Conservation (phyloP, 352 stramenopile species). For the Phytophthora parvispora region DNA sequence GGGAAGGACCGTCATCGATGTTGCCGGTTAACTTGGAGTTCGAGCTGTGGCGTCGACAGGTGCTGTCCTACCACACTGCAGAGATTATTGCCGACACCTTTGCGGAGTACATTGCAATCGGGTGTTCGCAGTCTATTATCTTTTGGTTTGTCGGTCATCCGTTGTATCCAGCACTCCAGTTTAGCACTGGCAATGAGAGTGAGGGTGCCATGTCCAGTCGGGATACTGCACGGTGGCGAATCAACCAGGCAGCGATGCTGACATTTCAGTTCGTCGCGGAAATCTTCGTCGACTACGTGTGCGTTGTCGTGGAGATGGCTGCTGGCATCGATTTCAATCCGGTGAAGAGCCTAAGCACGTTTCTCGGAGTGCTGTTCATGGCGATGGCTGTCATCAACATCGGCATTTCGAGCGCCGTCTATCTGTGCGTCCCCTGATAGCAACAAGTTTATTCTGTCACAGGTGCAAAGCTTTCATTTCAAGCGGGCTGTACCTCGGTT, state of each 20-base stretch:
- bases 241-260: conserved; percentile 10
- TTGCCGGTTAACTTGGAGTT: not conserved
- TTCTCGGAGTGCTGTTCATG: conserved; percentile 24
- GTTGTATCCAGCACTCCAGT: not conserved
- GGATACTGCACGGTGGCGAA: not conserved
- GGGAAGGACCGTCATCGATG: not conserved
- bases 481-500: conserved; percentile 34
- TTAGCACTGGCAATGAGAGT: not conserved
- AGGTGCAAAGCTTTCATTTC: too few species aligned
- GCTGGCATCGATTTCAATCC: conserved; percentile 25
- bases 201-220: not conserved
- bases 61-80: not conserved
- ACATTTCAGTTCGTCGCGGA: conserved; percentile 16
- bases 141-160: not conserved
- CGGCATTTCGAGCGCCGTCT: conserved; percentile 27
- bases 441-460: too few species aligned
- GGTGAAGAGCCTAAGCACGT: conserved; percentile 13
- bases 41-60: not conserved
- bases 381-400: conserved; percentile 28
- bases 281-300: conserved; percentile 28
- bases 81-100: not conserved
- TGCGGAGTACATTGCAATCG: not conserved
- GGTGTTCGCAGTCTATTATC: not conserved
- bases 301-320: conserved; percentile 25
- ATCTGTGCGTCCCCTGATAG: not conserved